Percentiles rank a stretch among this genome's conserved stretches.
Conservation (phyloP, 2,329 filamentous ascomycete genomes). For the Apiospora rasikravindrae region DNA sequence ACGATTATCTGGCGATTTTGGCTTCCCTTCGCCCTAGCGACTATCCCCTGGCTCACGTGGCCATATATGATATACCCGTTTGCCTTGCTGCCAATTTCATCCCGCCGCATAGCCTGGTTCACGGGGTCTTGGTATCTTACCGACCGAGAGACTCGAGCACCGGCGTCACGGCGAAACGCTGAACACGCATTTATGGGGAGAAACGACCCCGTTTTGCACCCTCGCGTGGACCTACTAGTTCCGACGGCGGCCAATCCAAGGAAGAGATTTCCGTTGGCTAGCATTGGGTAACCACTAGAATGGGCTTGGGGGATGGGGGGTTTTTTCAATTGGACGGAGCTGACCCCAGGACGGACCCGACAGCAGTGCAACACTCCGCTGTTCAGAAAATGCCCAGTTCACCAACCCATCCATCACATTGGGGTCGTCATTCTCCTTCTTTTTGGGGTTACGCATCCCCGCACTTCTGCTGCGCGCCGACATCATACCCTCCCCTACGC, state of each 20-base stretch:
- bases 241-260: not conserved
- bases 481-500: slow-evolving; percentile 3
- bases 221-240: slow-evolving; percentile 4
- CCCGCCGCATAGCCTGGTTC: not conserved
- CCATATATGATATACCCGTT: not conserved
- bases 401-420: not conserved
- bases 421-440: not conserved
- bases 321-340: not conserved
- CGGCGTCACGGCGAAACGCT: not conserved
- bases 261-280: not conserved
- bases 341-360: slow-evolving; percentile 4
- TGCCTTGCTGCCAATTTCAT: not conserved
- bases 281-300: not conserved
- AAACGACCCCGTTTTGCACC: not conserved
- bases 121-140: not conserved
- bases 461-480: not conserved
- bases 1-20: slow-evolving; percentile 1
- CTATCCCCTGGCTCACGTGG: not conserved
- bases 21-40: slow-evolving; percentile 13
- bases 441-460: not conserved
- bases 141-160: not conserved
- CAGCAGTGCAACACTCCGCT: not conserved
- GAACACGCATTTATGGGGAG: not conserved
- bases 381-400: not conserved
- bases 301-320: not conserved